These are phyloP conservation scores for Aquilaria sinensis DNA, from an alignment of 345 rosid genomes.

Conservation along the genomic window DNA sequence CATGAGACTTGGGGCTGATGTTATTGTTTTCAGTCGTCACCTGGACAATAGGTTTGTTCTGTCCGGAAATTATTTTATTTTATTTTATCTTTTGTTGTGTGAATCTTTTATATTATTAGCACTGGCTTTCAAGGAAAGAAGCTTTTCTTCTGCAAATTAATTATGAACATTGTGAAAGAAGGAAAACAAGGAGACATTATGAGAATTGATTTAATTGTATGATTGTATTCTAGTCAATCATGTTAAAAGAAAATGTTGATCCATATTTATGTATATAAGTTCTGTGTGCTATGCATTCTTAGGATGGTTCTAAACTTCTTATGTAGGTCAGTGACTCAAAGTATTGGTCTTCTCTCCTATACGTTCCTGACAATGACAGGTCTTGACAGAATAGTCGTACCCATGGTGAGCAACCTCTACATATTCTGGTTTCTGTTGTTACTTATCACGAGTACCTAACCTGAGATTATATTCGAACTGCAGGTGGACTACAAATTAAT, in stretches of 20 bases:
- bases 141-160: neutral
- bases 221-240: too few species aligned
- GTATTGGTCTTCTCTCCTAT: constrained; percentile 87
- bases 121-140: neutral
- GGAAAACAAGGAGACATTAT: too few species aligned
- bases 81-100: constrained; percentile 2
- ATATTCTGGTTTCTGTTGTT: neutral
- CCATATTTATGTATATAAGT: too few species aligned
- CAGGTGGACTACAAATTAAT: constrained; percentile 80
- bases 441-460: constrained; percentile 2
- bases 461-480: constrained; percentile 13
- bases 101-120: neutral
- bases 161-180: neutral
- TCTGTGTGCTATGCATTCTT: too few species aligned
- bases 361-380: constrained; percentile 72
- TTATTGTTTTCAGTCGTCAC: constrained; percentile 81
- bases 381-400: constrained; percentile 84
- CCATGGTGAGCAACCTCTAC: constrained; percentile 63
- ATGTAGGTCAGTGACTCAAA: constrained; percentile 56
- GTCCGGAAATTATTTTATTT: constrained; percentile 1
- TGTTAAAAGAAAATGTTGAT: too few species aligned
- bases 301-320: too few species aligned
- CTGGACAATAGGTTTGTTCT: constrained; percentile 47
- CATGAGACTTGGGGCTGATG: constrained; percentile 98
- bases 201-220: too few species aligned